Evolutionary conservation across 257 asterid species (phyloP).

Genomic region (Galeopsis tetrahit): DNA sequence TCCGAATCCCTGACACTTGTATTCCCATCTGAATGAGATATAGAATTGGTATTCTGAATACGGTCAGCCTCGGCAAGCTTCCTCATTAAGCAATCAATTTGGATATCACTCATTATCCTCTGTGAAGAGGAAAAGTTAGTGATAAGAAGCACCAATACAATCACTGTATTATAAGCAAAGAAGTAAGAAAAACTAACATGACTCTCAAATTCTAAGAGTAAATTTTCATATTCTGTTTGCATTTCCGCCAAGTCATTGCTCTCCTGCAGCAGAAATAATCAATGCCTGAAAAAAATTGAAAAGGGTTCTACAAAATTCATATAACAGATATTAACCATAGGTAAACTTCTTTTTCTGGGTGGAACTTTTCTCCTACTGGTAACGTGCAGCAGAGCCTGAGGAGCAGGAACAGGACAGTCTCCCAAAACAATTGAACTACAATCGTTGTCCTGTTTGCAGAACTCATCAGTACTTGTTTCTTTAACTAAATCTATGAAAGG

Average conservation of each 20-base stretch:
- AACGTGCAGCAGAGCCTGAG: conserved; percentile 73
- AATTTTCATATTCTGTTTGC: conserved; percentile 69
- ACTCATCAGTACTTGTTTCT: conserved; percentile 44
- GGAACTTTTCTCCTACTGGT: conserved; percentile 83
- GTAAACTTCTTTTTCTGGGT: conserved; percentile 62
- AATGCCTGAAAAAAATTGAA: conserved; percentile 15
- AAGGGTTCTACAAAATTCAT: not conserved
- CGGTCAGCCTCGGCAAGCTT: conserved; percentile 66
- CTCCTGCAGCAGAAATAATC: conserved; percentile 56
- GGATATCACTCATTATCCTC: conserved; percentile 66
- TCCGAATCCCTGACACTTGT: conserved; percentile 56
- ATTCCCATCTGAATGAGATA: conserved; percentile 42
- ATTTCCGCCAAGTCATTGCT: conserved; percentile 51
- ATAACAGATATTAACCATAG: conserved; percentile 53
- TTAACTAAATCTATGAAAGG: conserved; percentile 73
- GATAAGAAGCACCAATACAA: conserved; percentile 19
- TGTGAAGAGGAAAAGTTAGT: conserved; percentile 40
- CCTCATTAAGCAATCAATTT: conserved; percentile 64
- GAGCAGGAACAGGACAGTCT: conserved; percentile 64
- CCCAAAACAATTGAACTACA: conserved; percentile 40
- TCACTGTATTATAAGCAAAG: conserved; percentile 23
- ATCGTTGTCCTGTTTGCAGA: conserved; percentile 48
- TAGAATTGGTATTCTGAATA: conserved; percentile 38
- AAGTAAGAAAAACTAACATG: conserved; percentile 61
- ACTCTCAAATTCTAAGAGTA: conserved; percentile 70